Conservation (phyloP, 1,139 yeast species). For the Scheffersomyces parashehatae region DNA sequence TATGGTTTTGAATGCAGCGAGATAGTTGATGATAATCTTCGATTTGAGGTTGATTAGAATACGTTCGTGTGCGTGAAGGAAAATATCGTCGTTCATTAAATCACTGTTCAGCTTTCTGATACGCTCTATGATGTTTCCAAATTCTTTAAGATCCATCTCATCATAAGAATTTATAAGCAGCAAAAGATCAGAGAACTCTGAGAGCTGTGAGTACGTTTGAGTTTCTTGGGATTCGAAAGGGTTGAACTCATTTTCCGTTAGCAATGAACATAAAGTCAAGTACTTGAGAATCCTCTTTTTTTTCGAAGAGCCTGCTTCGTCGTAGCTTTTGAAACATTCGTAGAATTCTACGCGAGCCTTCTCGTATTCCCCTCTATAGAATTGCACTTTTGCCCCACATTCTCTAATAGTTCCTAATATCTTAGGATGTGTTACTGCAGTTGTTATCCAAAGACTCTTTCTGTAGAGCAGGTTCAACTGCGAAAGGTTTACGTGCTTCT, state of each 20-base stretch:
- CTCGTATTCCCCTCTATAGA: constrained; percentile 61
- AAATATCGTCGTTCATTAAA: constrained; percentile 32
- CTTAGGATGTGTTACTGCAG: constrained; percentile 75
- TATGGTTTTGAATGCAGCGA: constrained; percentile 31
- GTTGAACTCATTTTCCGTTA: constrained; percentile 64
- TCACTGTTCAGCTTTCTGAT: constrained; percentile 21
- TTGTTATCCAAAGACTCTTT: constrained; percentile 47
- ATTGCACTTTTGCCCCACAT: constrained; percentile 71
- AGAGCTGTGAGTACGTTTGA: constrained; percentile 42
- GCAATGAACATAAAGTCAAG: constrained; percentile 61
- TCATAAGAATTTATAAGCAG: constrained; percentile 33
- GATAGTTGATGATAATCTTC: constrained; percentile 28
- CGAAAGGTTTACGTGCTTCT: constrained; percentile 28
- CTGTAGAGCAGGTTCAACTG: constrained; percentile 50
- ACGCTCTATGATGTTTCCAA: constrained; percentile 13
- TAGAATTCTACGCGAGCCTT: constrained; percentile 66
- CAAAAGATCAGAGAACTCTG: constrained; percentile 34
- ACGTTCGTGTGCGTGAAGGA: constrained; percentile 23
- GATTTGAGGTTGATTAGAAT: constrained; percentile 34
- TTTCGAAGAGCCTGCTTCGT: constrained; percentile 70
- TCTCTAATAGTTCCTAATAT: constrained; percentile 72
- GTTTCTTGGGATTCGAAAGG: constrained; percentile 68
- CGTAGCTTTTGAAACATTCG: constrained; percentile 73
- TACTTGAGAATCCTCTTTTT: constrained; percentile 61
- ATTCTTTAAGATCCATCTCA: constrained; percentile 26